Evolutionary conservation across 1,284 basidiomycete species (phyloP).

Genomic region (Marasmius oreades): DNA sequence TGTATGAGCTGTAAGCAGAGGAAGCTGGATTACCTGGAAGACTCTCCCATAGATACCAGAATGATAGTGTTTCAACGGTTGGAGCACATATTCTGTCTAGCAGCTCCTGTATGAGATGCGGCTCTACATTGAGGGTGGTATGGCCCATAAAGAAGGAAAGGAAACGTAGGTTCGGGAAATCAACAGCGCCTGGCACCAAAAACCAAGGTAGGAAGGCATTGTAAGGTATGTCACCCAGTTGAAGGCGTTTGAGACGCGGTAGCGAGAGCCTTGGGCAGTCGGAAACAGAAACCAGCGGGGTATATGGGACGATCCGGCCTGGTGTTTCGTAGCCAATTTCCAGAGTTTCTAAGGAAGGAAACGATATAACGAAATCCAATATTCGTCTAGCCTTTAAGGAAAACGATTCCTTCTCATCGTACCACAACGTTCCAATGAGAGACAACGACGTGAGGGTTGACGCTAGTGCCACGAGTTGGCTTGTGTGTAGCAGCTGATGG

Average conservation of each 20-base stretch:
- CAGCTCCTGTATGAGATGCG: not conserved
- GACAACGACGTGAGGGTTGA: not conserved
- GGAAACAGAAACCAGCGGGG: not conserved
- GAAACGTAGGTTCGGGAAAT: not conserved
- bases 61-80: not conserved
- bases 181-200: not conserved
- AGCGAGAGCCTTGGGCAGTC: not conserved
- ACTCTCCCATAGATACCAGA: not conserved
- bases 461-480: not conserved
- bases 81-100: not conserved
- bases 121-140: not conserved
- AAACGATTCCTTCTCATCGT: not conserved
- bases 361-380: not conserved
- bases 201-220: not conserved
- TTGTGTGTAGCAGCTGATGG: not conserved
- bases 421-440: not conserved
- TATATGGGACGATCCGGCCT: not conserved
- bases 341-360: not conserved
- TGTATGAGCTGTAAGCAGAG: not conserved
- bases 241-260: not conserved
- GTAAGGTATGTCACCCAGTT: not conserved
- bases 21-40: not conserved
- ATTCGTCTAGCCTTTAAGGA: not conserved
- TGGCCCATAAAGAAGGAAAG: not conserved
- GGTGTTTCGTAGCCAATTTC: not conserved